phyloP scores from a whole-genome alignment of 495 filamentous ascomycete genomes.

The Hypoxylon fragiforme region DNA sequence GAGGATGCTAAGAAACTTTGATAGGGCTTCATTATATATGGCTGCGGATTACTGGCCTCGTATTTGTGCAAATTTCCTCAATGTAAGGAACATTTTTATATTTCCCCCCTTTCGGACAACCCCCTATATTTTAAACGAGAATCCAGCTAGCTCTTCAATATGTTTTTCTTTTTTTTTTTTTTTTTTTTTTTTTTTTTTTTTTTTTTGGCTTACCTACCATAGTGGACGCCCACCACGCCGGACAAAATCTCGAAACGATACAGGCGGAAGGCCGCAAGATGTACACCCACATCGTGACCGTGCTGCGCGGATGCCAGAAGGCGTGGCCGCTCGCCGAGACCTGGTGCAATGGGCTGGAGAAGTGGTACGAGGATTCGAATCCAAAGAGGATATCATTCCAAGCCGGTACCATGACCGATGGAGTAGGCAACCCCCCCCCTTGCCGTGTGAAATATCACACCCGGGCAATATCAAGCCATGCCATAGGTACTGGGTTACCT shows the following conservation, averaged over 20 bases:
- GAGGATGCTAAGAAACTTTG: not conserved
- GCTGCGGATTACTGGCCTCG: slow-evolving; percentile 52
- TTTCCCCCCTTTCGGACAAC: too few species aligned
- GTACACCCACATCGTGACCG: slow-evolving; percentile 43
- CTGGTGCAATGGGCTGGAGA: slow-evolving; percentile 49
- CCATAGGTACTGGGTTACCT: too few species aligned
- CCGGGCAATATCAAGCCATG: too few species aligned
- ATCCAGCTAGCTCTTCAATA: too few species aligned
- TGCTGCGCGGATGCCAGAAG: slow-evolving; percentile 46
- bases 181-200: too few species aligned
- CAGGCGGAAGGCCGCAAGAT: slow-evolving; percentile 43
- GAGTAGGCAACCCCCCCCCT: slow-evolving; percentile 35
- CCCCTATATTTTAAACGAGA: too few species aligned
- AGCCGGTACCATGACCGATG: slow-evolving; percentile 51
- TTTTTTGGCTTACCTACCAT: too few species aligned
- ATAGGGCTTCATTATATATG: slow-evolving; percentile 53
- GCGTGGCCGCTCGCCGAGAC: slow-evolving; percentile 51
- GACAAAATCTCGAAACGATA: slow-evolving; percentile 34
- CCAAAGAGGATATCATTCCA: slow-evolving; percentile 39
- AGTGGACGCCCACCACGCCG: slow-evolving; percentile 44
- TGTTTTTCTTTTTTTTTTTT: too few species aligned
- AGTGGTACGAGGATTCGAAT: slow-evolving; percentile 44
- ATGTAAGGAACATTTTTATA: too few species aligned
- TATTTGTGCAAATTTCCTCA: slow-evolving; percentile 52
- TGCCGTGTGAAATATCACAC: too few species aligned